Evolutionary conservation across 768 basidiomycete genomes (phyloP).

Genomic region (Lentinus tigrinus): DNA sequence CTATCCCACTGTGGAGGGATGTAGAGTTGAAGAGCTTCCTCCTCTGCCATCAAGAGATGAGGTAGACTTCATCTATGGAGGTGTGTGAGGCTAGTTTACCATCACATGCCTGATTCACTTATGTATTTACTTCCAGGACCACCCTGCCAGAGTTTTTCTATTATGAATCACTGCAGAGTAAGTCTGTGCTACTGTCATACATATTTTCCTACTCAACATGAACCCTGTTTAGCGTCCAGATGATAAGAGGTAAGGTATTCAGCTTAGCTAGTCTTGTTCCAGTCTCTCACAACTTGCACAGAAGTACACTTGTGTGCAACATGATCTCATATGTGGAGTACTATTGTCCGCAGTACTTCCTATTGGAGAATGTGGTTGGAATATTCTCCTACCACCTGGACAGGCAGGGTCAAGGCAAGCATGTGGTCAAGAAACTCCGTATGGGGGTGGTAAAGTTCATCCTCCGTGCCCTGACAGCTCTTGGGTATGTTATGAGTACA

Average conservation of each 20-base stretch:
- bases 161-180: constrained; percentile 62
- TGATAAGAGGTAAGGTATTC: constrained; percentile 32
- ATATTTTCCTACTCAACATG: neutral
- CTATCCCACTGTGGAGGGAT: constrained; percentile 4
- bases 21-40: constrained; percentile 27
- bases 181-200: constrained; percentile 14
- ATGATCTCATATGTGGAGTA: constrained; percentile 72
- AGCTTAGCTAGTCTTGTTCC: neutral
- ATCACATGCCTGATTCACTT: neutral
- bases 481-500: constrained; percentile 49
- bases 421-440: constrained; percentile 39
- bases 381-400: constrained; percentile 51
- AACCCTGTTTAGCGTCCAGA: constrained; percentile 44
- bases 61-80: constrained; percentile 74
- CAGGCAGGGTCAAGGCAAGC: constrained; percentile 32
- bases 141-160: constrained; percentile 73
- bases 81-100: constrained; percentile 34
- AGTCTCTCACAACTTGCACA: constrained; percentile 17
- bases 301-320: constrained; percentile 63
- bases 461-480: constrained; percentile 51
- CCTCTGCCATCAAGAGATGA: constrained; percentile 57
- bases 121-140: constrained; percentile 45
- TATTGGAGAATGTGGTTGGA: constrained; percentile 74
- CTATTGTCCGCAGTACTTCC: constrained; percentile 60
- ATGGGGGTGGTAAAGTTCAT: constrained; percentile 70